A percentile compares a stretch with the other conserved stretches of the same genome.
These are phyloP conservation scores for Hemileccinum impolitum DNA, from an alignment of 768 basidiomycete species.

Conservation along the genomic window DNA sequence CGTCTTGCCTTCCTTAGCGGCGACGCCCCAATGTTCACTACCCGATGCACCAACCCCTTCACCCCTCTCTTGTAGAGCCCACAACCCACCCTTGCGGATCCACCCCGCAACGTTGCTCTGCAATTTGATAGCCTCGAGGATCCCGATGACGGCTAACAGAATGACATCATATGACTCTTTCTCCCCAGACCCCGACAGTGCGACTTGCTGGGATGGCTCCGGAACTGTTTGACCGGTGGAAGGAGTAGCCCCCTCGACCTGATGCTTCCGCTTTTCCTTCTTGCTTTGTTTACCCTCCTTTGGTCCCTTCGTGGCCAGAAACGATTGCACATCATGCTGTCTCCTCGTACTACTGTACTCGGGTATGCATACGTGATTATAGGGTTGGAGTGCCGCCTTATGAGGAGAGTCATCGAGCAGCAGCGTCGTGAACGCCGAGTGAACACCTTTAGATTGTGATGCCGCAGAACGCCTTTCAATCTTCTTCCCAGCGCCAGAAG, in stretches of 20 bases:
- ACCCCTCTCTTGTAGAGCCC: conserved; percentile 9
- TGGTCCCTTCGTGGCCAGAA: conserved; percentile 20
- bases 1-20: neutral
- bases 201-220: neutral
- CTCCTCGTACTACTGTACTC: conserved; percentile 58
- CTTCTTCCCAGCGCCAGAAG: conserved; percentile 3
- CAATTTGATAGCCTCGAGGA: conserved; percentile 54
- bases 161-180: conserved; percentile 45
- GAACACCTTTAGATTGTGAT: conserved; percentile 16
- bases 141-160: conserved; percentile 60
- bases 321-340: conserved; percentile 32
- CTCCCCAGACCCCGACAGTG: neutral
- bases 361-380: conserved; percentile 74
- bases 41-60: neutral
- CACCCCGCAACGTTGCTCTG: conserved; percentile 68
- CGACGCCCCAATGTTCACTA: neutral
- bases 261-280: conserved; percentile 5
- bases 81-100: conserved; percentile 56
- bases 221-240: neutral
- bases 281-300: conserved; percentile 5
- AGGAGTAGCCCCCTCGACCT: neutral
- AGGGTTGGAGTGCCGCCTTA: conserved; percentile 68
- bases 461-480: neutral
- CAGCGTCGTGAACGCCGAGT: conserved; percentile 47
- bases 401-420: conserved; percentile 51